phyloP scores from a whole-genome alignment of 2,329 filamentous ascomycete species.

The Exophiala sp. region DNA sequence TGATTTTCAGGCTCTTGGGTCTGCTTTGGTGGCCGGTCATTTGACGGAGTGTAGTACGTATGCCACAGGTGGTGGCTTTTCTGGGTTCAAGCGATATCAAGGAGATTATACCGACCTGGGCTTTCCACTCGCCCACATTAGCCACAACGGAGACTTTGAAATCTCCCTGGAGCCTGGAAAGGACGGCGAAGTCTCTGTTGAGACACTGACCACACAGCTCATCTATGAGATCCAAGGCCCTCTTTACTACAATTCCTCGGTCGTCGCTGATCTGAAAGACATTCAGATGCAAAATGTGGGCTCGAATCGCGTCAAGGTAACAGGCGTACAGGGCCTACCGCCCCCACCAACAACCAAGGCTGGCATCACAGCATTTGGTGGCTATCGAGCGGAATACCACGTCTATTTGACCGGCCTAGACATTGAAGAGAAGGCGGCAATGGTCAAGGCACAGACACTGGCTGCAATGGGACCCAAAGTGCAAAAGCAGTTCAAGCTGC shows the following conservation, averaged over 20 bases:
- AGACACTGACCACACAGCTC: too few species aligned
- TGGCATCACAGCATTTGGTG: conserved; percentile 38
- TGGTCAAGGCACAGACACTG: conserved; percentile 37
- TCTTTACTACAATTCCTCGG: too few species aligned
- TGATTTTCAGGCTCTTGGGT: conserved; percentile 23
- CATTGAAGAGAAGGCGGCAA: conserved; percentile 37
- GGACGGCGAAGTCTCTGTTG: too few species aligned
- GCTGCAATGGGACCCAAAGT: conserved; percentile 31
- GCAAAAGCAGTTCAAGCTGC: conserved; percentile 43
- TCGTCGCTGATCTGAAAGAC: too few species aligned
- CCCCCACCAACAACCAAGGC: conserved; percentile 45
- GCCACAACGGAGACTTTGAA: too few species aligned
- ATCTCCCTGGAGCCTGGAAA: too few species aligned
- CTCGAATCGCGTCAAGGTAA: too few species aligned
- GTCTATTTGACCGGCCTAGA: conserved; percentile 40
- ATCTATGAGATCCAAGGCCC: too few species aligned
- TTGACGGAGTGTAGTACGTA: conserved; percentile 32
- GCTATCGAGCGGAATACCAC: conserved; percentile 40
- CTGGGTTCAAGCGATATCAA: conserved; percentile 41
- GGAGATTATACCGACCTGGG: too few species aligned
- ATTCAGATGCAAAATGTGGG: too few species aligned
- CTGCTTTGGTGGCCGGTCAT: conserved; percentile 33
- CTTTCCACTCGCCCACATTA: too few species aligned
- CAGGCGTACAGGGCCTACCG: conserved; percentile 37
- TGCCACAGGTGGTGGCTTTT: conserved; percentile 37